Evolutionary conservation across 2,329 filamentous ascomycete species (phyloP), one percentile per base, ranked within the genome.

Genomic region (Nemania abortiva): DNA sequence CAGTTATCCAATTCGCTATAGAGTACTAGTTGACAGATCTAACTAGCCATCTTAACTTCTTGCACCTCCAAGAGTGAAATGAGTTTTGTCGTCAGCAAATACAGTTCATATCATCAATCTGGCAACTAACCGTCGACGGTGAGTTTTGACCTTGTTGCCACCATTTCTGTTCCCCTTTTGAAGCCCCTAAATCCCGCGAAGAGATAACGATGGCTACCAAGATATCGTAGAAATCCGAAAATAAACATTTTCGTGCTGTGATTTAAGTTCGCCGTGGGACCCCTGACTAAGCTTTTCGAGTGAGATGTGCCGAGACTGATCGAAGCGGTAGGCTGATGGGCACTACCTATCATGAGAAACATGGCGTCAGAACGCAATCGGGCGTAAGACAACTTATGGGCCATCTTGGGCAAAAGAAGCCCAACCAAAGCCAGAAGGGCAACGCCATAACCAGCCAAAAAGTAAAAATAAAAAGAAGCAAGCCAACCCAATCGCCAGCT

Each of bases 401-500:
- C 39, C 50, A 37, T 37, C 2, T 54, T 6, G 27, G 27, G n/a
- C 6, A 27, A 11, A 10, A 34, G 13, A 54, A 15, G n/a, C 9
- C 15, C 13, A n/a, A 34, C 27, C 13, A 54, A 54, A 11, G 15
- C 15, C 15, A 34, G 18, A 6, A 20, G 18, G 18, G 29, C 5
- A 37, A 34, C n/a, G 24, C 45, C 47, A 24, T 37, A n/a, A 34
- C 24, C 27, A 47, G 39, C n/a, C 20, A 31, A 62, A 66, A 47
- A 42, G 9, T n/a, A 27, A 56, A 52, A n/a, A 18, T 31, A 45
- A 49, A 31, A 27, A 63, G 15, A 62, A 62, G 11, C 31, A 66
- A 29, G 10, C 13, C 15, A 53, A 29, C 52, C 31, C 47, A 63
- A 69, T 39, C 50, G 58, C 66, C 45, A 69, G 53, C 52, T 45